Conservation (phyloP, 805 yeast genomes). For the Sugiyamaella boreocaroliniensis region DNA sequence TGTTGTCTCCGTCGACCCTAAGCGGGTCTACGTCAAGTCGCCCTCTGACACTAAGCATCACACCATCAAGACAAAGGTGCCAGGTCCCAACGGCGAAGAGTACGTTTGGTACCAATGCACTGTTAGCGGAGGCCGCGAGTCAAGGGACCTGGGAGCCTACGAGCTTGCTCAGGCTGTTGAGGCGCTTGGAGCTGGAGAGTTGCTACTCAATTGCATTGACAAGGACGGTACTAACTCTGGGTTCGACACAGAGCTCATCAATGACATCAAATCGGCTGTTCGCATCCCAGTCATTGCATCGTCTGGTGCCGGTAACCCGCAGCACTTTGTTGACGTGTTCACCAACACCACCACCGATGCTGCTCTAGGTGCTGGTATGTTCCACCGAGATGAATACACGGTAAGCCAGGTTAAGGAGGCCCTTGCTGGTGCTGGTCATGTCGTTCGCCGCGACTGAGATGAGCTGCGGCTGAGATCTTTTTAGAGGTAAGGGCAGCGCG, state of each 20-base stretch:
- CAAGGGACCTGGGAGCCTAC: conserved; percentile 81
- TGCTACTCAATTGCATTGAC: conserved; percentile 87
- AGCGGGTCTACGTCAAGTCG: conserved; percentile 63
- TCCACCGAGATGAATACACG: conserved; percentile 89
- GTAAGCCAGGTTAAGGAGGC: conserved; percentile 73
- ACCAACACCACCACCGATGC: conserved; percentile 81
- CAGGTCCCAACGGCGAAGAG: conserved; percentile 85
- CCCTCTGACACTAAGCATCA: conserved; percentile 58
- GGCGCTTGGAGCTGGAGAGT: conserved; percentile 93
- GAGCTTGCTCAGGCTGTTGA: conserved; percentile 88
- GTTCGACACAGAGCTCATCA: conserved; percentile 77
- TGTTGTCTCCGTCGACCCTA: conserved; percentile 97
- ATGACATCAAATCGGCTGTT: conserved; percentile 69
- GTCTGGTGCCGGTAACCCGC: conserved; percentile 94
- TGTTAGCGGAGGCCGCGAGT: conserved; percentile 92
- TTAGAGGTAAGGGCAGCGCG: neutral
- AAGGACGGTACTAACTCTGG: conserved; percentile 97
- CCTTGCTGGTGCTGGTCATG: neutral
- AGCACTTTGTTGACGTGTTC: conserved; percentile 85
- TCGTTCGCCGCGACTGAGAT: neutral
- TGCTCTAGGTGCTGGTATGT: conserved; percentile 97
- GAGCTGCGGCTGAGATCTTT: neutral
- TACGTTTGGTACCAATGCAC: conserved; percentile 95
- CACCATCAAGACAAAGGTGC: conserved; percentile 52
- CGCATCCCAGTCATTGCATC: conserved; percentile 94